Percentiles rank a stretch among this genome's conserved stretches.
Evolutionary conservation across 75 land plant genomes (phyloP).

Genomic region (Pseudotsuga menziesii): DNA sequence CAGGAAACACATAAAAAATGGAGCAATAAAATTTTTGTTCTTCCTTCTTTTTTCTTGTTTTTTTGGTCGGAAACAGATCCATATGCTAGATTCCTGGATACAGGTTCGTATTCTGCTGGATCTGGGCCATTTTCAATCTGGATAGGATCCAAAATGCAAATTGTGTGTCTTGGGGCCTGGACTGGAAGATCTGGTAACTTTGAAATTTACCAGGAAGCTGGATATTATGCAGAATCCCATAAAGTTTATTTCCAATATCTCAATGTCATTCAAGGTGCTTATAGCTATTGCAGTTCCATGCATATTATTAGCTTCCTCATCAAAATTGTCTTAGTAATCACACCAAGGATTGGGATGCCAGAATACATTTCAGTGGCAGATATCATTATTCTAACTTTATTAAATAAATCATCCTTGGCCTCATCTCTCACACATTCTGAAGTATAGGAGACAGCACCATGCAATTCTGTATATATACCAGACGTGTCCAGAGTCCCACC

Average conservation of each 20-base stretch:
- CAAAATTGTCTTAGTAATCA: background rate
- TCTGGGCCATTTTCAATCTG: no score
- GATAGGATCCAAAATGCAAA: no score
- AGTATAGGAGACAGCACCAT: background rate
- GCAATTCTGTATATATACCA: background rate
- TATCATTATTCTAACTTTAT: background rate
- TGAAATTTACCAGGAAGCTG: background rate
- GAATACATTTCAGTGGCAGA: background rate
- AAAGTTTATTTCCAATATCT: background rate
- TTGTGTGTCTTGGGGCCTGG: no score
- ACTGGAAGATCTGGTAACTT: no score
- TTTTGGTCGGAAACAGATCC: no score
- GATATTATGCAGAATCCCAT: background rate
- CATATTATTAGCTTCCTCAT: background rate
- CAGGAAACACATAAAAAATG: no score
- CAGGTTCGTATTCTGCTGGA: no score
- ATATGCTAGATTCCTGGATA: no score
- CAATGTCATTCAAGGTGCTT: background rate
- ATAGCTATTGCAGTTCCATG: background rate
- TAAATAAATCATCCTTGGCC: background rate
- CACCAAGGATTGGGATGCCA: background rate
- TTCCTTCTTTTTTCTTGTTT: no score
- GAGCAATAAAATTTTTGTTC: no score
- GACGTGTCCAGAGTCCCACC: background rate
- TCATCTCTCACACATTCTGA: background rate